Base-by-base conservation (phyloP, 1,284 basidiomycete genomes). In the Ustilago tritici region DNA sequence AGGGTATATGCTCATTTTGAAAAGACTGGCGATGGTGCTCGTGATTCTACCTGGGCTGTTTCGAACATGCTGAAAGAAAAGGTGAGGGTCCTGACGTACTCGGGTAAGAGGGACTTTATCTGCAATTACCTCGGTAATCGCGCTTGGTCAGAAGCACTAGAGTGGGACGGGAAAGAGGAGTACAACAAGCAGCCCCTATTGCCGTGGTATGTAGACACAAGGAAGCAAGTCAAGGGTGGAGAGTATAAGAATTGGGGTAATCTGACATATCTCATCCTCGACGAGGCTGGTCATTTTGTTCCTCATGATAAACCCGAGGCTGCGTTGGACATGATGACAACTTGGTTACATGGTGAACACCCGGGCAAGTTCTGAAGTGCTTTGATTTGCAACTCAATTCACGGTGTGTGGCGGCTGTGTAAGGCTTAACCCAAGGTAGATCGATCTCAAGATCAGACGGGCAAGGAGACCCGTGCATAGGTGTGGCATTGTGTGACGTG, bases 41-140 rank as follows among this genome's bases (percentile, higher is more conserved):
- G 76, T 6, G 80, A 82, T 14, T 79, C 76, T 12, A 84, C 78
- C 17, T 85, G 82, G 82, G 82, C 83, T 12, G 83, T 86, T 1
- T 14, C 56, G 8, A 74, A 68, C 14, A 55, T 84, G 15, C 68
- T 86, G 17, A 62, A 66, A 8, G 55, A 72, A 11, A 64, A 71
- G 46, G 76, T 84, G 2, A 67, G 84, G 11, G 84, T 86, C 19
- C 57, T 84, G 14, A 70, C 73, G 19, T 85, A 85, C 67, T 76
- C 71, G 17, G 84, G 84, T 28, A 52, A 59, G 11, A 62, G 79
- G 12, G 83, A 85, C 54, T 84, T 83, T 53, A 85, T 85, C 62
- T 86, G 84, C 76, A 86, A 86, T 74, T 81, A 68, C 54, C 46
- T 82, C 14, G 84, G 84, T 32, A 83, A 82, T 58, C 70, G 69